Percentiles rank a stretch among this genome's conserved stretches.
Evolutionary conservation across 2,329 filamentous ascomycete species (phyloP).

Genomic region (Cercospora sp.): DNA sequence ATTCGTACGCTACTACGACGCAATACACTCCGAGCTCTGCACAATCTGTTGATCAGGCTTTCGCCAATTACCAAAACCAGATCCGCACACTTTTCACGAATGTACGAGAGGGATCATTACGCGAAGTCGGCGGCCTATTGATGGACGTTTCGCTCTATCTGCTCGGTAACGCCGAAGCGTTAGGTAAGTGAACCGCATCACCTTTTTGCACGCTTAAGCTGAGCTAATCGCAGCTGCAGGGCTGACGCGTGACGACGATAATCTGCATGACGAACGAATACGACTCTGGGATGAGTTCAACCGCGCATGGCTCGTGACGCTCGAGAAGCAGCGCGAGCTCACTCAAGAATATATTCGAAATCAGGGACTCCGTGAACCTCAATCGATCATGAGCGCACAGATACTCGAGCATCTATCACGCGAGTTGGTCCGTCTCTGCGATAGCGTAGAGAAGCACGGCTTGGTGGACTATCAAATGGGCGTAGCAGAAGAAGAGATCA

Average conservation of each 20-base stretch:
- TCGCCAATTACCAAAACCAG: conserved; percentile 59
- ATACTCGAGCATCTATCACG: conserved; percentile 76
- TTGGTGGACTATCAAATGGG: conserved; percentile 97
- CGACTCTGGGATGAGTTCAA: conserved; percentile 95
- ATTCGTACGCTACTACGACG: conserved; percentile 27
- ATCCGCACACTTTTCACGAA: conserved; percentile 68
- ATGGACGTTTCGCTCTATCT: conserved; percentile 67
- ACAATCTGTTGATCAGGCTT: conserved; percentile 62
- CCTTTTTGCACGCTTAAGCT: conserved; percentile 41
- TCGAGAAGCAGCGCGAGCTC: conserved; percentile 81
- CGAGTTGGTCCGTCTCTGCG: conserved; percentile 78
- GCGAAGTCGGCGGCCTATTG: conserved; percentile 59
- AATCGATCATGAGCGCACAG: conserved; percentile 66
- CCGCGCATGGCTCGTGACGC: conserved; percentile 79
- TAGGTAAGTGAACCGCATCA: conserved; percentile 56
- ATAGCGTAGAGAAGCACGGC: conserved; percentile 85
- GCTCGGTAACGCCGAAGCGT: conserved; percentile 62
- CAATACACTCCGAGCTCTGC: conserved; percentile 26
- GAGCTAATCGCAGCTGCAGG: conserved; percentile 54
- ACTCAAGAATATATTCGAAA: conserved; percentile 60
- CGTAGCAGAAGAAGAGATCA: conserved; percentile 91
- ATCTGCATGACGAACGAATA: conserved; percentile 71
- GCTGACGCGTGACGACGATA: conserved; percentile 78
- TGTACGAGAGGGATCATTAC: conserved; percentile 62
- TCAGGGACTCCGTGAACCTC: conserved; percentile 55